Conservation (phyloP, 179 eudicot genomes). For the Pouteria campechiana region DNA sequence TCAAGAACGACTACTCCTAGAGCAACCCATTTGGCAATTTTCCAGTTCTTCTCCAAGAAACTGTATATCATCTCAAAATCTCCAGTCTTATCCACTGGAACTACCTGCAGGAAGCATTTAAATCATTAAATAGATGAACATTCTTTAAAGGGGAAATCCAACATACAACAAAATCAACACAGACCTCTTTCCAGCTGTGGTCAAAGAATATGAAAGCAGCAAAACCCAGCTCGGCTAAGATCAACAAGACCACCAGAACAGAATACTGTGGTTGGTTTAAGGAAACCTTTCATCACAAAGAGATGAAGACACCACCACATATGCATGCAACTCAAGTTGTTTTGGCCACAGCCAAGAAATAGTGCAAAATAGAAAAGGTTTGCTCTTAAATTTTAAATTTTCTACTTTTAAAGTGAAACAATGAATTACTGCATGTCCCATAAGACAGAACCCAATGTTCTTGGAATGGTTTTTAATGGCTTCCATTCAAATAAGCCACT, state of each 20-base stretch:
- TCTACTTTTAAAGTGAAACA: no score
- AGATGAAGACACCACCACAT: background rate
- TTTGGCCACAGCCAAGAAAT: no score
- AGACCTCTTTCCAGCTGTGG: conserved; percentile 70
- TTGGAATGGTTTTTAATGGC: no score
- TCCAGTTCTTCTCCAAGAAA: conserved; percentile 71
- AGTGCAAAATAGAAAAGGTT: no score
- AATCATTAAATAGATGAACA: background rate
- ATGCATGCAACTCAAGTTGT: no score
- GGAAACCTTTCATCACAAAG: conserved; percentile 20
- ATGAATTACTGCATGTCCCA: no score
- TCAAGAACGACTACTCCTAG: conserved; percentile 81
- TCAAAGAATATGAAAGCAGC: conserved; percentile 85
- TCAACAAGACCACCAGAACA: conserved; percentile 58
- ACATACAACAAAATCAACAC: conserved; percentile 5
- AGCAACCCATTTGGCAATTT: conserved; percentile 69
- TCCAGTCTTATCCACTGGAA: conserved; percentile 85
- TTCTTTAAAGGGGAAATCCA: conserved; percentile 1
- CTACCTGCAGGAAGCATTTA: conserved; percentile 26
- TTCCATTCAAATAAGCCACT: no score
- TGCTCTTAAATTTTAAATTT: no score
- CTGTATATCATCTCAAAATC: conserved; percentile 57
- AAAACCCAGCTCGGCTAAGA: conserved; percentile 71
- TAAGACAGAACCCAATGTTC: no score
- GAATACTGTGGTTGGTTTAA: conserved; percentile 69